A percentile compares a stretch with the other conserved stretches of the same genome.
Evolutionary conservation across 2,329 filamentous ascomycete species (phyloP).

Genomic region (Penicillium sp.): DNA sequence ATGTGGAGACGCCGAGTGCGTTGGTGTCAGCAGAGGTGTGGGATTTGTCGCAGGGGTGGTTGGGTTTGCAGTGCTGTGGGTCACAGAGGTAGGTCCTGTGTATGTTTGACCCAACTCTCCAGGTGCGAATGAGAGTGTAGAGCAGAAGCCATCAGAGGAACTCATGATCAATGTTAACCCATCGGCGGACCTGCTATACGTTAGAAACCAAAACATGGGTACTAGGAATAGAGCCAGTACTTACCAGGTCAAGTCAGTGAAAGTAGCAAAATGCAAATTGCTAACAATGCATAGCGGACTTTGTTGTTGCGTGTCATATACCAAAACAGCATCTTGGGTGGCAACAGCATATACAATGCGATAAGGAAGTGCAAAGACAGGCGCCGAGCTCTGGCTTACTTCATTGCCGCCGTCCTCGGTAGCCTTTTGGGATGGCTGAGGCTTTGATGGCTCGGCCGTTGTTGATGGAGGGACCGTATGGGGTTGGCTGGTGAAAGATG

Average conservation of each 20-base stretch:
- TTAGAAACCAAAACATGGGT: conserved; percentile 20
- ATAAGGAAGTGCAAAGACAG: conserved; percentile 81
- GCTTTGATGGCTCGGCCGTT: conserved; percentile 50
- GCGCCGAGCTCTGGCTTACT: conserved; percentile 54
- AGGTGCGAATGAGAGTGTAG: conserved; percentile 76
- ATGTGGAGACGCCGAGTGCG: conserved; percentile 56
- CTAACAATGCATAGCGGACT: conserved; percentile 92
- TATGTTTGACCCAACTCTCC: conserved; percentile 85
- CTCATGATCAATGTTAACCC: conserved; percentile 82
- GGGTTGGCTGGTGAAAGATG: conserved; percentile 38
- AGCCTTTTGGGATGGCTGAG: conserved; percentile 55
- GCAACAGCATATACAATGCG: conserved; percentile 95
- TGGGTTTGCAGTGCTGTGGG: conserved; percentile 36
- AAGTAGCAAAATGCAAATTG: conserved; percentile 95
- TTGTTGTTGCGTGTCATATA: conserved; percentile 97
- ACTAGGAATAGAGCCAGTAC: conserved; percentile 31
- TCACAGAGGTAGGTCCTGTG: conserved; percentile 48
- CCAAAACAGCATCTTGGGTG: conserved; percentile 88
- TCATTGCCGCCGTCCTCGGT: conserved; percentile 53
- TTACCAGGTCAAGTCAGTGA: conserved; percentile 94
- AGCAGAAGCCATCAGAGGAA: conserved; percentile 98
- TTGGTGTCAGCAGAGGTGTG: conserved; percentile 71
- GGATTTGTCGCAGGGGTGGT: conserved; percentile 59
- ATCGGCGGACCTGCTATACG: conserved; percentile 65
- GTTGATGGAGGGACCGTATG: conserved; percentile 77